Conservation (phyloP, 768 basidiomycete species). For the Cystofilobasidium capitatum region DNA sequence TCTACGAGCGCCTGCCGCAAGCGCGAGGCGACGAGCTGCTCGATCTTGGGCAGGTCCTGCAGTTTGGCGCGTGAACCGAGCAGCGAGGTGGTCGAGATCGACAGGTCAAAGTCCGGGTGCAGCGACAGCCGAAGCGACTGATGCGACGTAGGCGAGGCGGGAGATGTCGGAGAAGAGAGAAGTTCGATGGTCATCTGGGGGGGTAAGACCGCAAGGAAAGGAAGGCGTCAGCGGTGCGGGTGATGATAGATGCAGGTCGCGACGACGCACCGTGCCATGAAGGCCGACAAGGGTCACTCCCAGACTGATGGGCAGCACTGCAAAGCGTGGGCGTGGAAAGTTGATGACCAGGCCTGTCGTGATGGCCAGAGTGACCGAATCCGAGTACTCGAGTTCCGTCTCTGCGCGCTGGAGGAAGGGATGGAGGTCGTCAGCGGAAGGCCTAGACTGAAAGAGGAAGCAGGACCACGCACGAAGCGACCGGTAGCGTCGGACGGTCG, state of each 20-base stretch:
- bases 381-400: slow-evolving; percentile 74
- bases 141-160: slow-evolving; percentile 42
- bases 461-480: slow-evolving; percentile 36
- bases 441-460: neutral
- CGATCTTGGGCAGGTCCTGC: slow-evolving; percentile 91
- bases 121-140: slow-evolving; percentile 66
- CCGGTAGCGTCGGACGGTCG: slow-evolving; percentile 43
- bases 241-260: neutral
- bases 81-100: slow-evolving; percentile 76
- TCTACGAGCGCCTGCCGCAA: slow-evolving; percentile 52
- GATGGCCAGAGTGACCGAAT: slow-evolving; percentile 58
- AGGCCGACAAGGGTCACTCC: slow-evolving; percentile 74
- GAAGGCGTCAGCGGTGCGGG: slow-evolving; percentile 73
- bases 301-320: slow-evolving; percentile 55
- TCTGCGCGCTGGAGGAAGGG: slow-evolving; percentile 54
- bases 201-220: slow-evolving; percentile 69
- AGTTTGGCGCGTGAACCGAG: slow-evolving; percentile 96
- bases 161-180: slow-evolving; percentile 15
- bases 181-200: slow-evolving; percentile 41
- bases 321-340: slow-evolving; percentile 44
- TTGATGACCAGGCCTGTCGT: slow-evolving; percentile 40
- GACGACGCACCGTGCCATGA: slow-evolving; percentile 55
- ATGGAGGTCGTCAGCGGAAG: neutral
- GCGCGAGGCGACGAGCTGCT: slow-evolving; percentile 83
- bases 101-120: slow-evolving; percentile 74